Evolutionary conservation across 495 filamentous ascomycete species (phyloP), one percentile per base, ranked within the genome.

Genomic region (Choiromyces venosus): DNA sequence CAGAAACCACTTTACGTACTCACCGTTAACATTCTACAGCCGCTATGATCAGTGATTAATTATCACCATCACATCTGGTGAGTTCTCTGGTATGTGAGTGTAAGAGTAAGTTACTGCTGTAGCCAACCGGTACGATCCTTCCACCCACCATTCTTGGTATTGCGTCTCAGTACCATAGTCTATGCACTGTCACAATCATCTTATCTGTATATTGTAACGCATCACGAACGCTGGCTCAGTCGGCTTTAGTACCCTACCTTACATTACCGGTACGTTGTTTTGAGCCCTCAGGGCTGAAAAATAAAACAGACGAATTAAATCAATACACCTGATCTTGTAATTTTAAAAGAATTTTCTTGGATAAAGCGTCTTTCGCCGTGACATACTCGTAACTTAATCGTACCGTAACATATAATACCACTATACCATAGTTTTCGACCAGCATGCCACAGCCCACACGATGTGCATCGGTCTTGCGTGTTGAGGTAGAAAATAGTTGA

Each of bases 141-240:
- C 69, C 25, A 12, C 36, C 35, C 61, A 42, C 37, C 70, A 75
- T 69, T 16, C 38, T 65, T 44, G 46, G 66, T 71, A 40, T 61
- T 25, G 44, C 68, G 19, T 35, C 18, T 37, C 56, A 29, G 67
- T 56, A 37, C 42, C 52, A 33, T 25, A 33, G 10, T 61, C 52
- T 29, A 61, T 29, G 52, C 52, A 56, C 14, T 56, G 46, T 56
- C 10, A 29, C 46, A n/a, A 25, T 9, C 21, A 56, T 14, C 29
- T 29, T 18, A 29, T 3, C 52, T 33, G 52, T 33, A 33, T 29
- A 4, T 14, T 12, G 25, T 61, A 61, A 18, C 25, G 52, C 52
- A 61, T 29, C 25, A 61, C 52, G 52, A 33, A 33, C 52, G 52
- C 52, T 61, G 25, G 52, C 52, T 33, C 25, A 33, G 25, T 61